Evolutionary conservation across 2,329 filamentous ascomycete genomes (phyloP).

Genomic region (Aurifilum marmelostoma): DNA sequence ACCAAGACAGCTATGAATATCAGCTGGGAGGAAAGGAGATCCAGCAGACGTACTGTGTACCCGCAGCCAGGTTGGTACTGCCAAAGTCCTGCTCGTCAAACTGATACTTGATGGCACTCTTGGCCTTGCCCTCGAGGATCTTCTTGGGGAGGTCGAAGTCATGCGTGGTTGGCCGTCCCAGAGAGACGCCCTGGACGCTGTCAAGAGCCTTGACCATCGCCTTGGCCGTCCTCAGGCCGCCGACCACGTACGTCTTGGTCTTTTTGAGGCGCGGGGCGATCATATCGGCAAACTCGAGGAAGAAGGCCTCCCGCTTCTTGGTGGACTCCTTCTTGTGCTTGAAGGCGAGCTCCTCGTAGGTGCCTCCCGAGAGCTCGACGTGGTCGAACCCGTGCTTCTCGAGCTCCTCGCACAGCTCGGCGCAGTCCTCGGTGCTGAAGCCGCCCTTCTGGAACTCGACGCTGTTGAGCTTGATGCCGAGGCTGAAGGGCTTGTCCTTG

Average conservation of each 20-base stretch:
- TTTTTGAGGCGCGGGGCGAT: slow-evolving; percentile 50
- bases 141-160: slow-evolving; percentile 50
- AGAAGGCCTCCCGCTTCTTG: slow-evolving; percentile 58
- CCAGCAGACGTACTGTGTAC: slow-evolving; percentile 23
- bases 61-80: slow-evolving; percentile 24
- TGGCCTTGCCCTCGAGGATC: slow-evolving; percentile 49
- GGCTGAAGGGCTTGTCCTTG: slow-evolving; percentile 43
- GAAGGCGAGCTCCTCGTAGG: slow-evolving; percentile 58
- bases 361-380: slow-evolving; percentile 63
- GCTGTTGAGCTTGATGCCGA: slow-evolving; percentile 63
- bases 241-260: slow-evolving; percentile 57
- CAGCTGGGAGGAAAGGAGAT: neutral
- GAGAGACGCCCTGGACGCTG: slow-evolving; percentile 58
- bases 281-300: slow-evolving; percentile 58
- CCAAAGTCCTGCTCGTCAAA: slow-evolving; percentile 53
- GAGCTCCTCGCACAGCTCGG: slow-evolving; percentile 49
- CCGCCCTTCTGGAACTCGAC: slow-evolving; percentile 58
- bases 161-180: slow-evolving; percentile 56
- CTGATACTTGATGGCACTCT: slow-evolving; percentile 51
- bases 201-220: slow-evolving; percentile 59
- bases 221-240: slow-evolving; percentile 55
- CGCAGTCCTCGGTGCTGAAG: slow-evolving; percentile 54
- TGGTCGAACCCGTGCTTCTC: slow-evolving; percentile 57
- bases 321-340: slow-evolving; percentile 56
- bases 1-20: too few relatives aligned